A percentile compares a stretch with the other conserved stretches of the same genome.
Evolutionary conservation across 257 asterid genomes (phyloP).

Genomic region (Nicotiana knightiana): DNA sequence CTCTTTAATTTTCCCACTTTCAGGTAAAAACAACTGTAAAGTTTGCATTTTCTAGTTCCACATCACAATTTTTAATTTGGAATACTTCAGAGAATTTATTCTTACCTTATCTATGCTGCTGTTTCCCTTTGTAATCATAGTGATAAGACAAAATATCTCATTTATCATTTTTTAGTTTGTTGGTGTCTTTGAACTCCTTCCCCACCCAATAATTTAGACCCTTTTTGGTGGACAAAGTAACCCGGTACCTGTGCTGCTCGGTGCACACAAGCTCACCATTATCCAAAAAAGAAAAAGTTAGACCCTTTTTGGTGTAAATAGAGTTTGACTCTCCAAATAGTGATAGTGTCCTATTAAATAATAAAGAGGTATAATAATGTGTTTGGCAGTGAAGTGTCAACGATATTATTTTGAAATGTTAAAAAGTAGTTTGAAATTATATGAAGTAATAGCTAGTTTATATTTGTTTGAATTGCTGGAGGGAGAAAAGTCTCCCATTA

Average conservation of each 20-base stretch:
- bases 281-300: neutral
- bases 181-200: neutral
- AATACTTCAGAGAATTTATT: neutral
- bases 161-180: neutral
- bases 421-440: neutral
- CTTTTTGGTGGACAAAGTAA: neutral
- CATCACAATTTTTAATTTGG: neutral
- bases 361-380: neutral
- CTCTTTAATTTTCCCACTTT: constrained; percentile 39
- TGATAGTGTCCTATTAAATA: neutral
- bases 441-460: neutral
- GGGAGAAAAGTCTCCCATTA: neutral
- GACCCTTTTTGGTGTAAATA: neutral
- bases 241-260: too few species aligned
- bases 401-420: neutral
- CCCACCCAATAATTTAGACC: neutral
- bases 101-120: neutral
- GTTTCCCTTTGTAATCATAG: neutral
- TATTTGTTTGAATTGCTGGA: neutral
- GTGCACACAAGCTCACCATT: too few species aligned
- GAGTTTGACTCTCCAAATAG: neutral
- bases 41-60: neutral
- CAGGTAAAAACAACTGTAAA: constrained; percentile 27
- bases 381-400: neutral
- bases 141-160: neutral